These are phyloP conservation scores for Periglandula ipomoeae DNA, from an alignment of 2,329 filamentous ascomycete species.

Conservation along the genomic window DNA sequence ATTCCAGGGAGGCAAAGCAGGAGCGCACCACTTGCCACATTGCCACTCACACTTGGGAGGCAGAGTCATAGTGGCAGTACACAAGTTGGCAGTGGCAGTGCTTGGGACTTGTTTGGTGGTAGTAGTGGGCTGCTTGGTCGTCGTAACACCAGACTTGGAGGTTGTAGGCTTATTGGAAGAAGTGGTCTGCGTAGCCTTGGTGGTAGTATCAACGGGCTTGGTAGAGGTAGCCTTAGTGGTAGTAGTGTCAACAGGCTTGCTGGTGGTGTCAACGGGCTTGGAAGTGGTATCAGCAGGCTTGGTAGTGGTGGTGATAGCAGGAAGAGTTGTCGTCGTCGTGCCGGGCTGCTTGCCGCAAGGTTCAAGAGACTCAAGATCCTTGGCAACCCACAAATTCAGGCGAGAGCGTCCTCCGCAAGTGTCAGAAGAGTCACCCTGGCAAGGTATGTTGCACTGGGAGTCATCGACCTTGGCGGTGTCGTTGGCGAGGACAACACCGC, in stretches of 20 bases:
- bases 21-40: conserved; percentile 45
- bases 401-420: conserved; percentile 34
- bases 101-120: conserved; percentile 8
- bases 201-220: conserved; percentile 8
- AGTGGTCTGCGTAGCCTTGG: conserved; percentile 1
- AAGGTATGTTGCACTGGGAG: conserved; percentile 39
- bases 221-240: conserved; percentile 3
- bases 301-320: conserved; percentile 6
- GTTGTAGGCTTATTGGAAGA: conserved; percentile 6
- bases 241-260: not conserved
- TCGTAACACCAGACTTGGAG: conserved; percentile 21
- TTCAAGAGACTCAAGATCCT: conserved; percentile 39
- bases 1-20: conserved; percentile 38
- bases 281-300: conserved; percentile 10
- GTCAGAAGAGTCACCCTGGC: conserved; percentile 35
- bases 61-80: conserved; percentile 35
- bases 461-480: conserved; percentile 26
- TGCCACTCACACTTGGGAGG: conserved; percentile 44
- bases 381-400: conserved; percentile 37
- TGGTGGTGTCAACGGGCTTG: conserved; percentile 9
- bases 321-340: conserved; percentile 16
- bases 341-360: conserved; percentile 33
- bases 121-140: conserved; percentile 12
- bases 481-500: conserved; percentile 44
- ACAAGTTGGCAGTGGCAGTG: conserved; percentile 31